Evolutionary conservation across 805 yeast species (phyloP), one percentile per base, ranked within the genome.

Genomic region (Metschnikowia reukaufii): DNA sequence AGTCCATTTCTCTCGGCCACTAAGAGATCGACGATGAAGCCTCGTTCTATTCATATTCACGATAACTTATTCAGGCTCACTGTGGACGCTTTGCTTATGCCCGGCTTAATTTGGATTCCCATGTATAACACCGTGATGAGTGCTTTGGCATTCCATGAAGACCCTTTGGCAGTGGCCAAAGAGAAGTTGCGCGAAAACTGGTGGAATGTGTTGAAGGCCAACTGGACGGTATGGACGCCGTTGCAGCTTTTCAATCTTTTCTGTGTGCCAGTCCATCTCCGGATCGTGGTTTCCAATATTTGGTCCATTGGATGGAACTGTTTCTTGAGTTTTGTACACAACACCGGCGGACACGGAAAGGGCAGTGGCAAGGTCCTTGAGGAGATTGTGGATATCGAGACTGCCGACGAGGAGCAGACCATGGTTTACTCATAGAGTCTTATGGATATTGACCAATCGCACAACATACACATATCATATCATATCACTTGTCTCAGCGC

Each of bases 281-380:
- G 77, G 40, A 61, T 69, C 13, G 68, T 71, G 13, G 60, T 66
- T 18, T 52, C 72, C 18, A 72, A 72, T 47, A 35, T 69, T 9
- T 69, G 72, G 67, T 67, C 74, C 6, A 61, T 70, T 18, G 72
- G 73, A 21, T 72, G 77, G 77, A 71, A 67, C 51, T 65, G 70
- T 36, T 72, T 62, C 57, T 66, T 72, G 60, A 70, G 75, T 54
- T 68, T 61, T 45, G 63, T 69, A 46, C 89, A 86, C 53, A 73
- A 81, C 39, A 67, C 72, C 13, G 57, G 61, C 49, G 67, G 70
- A 8, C 74, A 67, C 42, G 73, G 70, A 21, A 65, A 67, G 49
- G 69, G 68, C 9, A 63, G 68, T 41, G 72, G 71, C n/a, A 56
- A 60, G 41, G 47, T 51, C 30, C 49, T 71, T 35, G 75, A 70